Evolutionary conservation across 1,284 basidiomycete species (phyloP), one percentile per base, ranked within the genome.

Genomic region (Sporisorium sorghi): DNA sequence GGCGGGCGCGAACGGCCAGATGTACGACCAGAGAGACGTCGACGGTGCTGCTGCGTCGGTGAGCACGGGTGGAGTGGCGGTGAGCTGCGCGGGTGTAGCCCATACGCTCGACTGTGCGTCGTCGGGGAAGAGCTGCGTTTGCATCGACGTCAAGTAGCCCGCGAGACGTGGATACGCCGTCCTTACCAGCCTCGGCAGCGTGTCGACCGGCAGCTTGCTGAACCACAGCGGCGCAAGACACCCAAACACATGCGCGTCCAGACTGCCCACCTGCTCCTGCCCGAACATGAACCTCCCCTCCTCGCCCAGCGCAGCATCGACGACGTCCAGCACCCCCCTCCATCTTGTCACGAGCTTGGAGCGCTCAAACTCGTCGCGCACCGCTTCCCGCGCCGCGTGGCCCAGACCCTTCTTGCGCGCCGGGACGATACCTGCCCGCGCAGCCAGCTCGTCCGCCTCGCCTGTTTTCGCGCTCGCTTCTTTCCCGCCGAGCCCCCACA

Each of bases 401-500:
- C 60, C 65, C 24, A 78, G 46, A 5, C 74, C 78, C 5, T 49
- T 50, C 46, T 69, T 76, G 14, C 43, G 47, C 17, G 49, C 51
- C 3, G 68, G 64, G 9, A 71, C 28, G 50, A 75, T 75, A 5
- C 70, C 70, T 5, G 78, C 78, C 15, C 66, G 23, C 7, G 62
- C 54, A 1, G 72, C 66, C 17, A 78, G 58, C 3, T 76, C 69
- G 42, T 71, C 62, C 11, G 67, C 46, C 42, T 80, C 72, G 8
- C 35, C 42, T 3, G 35, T 24, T 5, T 78, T 58, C 7, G 67
- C 62, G 10, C 35, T 33, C 15, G 70, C 69, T 61, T 76, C 77
- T 19, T 55, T 67, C 4, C 77, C 77, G 28, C 74, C 76, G 15
- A 73, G 19, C 19, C 77, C 77, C 77, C 77, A 78, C 24, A 78